phyloP scores from a whole-genome alignment of 306 rosid species.

The Prunus persica region DNA sequence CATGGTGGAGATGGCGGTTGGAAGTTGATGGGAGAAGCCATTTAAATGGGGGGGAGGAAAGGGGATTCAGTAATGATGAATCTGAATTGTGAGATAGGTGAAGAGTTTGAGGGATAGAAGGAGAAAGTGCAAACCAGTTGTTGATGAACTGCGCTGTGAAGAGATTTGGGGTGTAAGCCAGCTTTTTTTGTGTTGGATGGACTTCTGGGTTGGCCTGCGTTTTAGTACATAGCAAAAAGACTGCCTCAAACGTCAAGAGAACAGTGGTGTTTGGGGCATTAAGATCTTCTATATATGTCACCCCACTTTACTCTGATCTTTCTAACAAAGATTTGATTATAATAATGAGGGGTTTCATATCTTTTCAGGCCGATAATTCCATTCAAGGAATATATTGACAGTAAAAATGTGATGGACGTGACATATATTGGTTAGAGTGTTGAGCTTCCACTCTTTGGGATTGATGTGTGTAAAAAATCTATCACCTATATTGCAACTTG shows the following conservation, averaged over 20 bases:
- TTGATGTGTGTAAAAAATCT: no score
- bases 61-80: neutral
- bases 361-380: neutral
- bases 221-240: conserved; percentile 17
- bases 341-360: conserved; percentile 1
- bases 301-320: neutral
- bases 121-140: conserved; percentile 54
- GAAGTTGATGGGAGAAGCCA: conserved; percentile 28
- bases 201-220: conserved; percentile 38
- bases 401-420: neutral
- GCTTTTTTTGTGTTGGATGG: conserved; percentile 33
- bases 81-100: neutral
- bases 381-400: neutral
- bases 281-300: neutral
- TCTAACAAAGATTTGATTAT: conserved; percentile 34
- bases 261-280: conserved; percentile 13
- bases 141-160: conserved; percentile 40
- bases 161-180: conserved; percentile 43
- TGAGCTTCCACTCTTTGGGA: neutral
- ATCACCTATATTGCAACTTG: neutral
- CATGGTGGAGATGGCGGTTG: conserved; percentile 24
- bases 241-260: conserved; percentile 22
- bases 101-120: neutral
- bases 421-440: neutral
- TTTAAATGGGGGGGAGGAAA: conserved; percentile 34